Conservation (phyloP, 2,329 filamentous ascomycete genomes). For the Fusarium siculi region DNA sequence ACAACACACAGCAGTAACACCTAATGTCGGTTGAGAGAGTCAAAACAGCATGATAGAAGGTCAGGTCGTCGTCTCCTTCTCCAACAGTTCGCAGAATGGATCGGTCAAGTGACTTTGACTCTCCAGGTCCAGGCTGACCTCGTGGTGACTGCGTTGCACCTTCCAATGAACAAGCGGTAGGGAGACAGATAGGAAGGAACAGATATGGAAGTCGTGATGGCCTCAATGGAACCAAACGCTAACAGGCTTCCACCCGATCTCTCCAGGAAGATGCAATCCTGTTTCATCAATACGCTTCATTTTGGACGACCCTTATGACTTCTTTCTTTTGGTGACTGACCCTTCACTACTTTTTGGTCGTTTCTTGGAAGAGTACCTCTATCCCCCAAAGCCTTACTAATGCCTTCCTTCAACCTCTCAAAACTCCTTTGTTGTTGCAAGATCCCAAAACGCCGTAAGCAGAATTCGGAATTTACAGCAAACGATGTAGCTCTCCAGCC, state of each 20-base stretch:
- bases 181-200: not conserved
- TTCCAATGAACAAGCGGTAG: not conserved
- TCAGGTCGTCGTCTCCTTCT: not conserved
- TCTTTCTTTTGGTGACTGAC: slow-evolving; percentile 5
- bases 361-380: slow-evolving; percentile 32
- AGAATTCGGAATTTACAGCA: not conserved
- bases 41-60: not conserved
- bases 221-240: not conserved
- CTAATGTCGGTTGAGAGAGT: not conserved
- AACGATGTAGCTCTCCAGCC: slow-evolving; percentile 10
- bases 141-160: not conserved
- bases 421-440: slow-evolving; percentile 42
- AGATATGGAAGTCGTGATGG: not conserved
- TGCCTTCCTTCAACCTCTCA: slow-evolving; percentile 18
- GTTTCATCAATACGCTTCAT: not conserved
- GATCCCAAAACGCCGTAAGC: slow-evolving; percentile 6
- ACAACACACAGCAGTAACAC: not conserved
- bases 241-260: not conserved
- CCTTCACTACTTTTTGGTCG: slow-evolving; percentile 12
- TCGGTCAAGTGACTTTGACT: no score
- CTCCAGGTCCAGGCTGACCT: no score
- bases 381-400: not conserved
- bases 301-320: not conserved
- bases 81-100: not conserved
- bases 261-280: not conserved